phyloP scores from a whole-genome alignment of 495 filamentous ascomycete genomes.

The Penicillium canescens region DNA sequence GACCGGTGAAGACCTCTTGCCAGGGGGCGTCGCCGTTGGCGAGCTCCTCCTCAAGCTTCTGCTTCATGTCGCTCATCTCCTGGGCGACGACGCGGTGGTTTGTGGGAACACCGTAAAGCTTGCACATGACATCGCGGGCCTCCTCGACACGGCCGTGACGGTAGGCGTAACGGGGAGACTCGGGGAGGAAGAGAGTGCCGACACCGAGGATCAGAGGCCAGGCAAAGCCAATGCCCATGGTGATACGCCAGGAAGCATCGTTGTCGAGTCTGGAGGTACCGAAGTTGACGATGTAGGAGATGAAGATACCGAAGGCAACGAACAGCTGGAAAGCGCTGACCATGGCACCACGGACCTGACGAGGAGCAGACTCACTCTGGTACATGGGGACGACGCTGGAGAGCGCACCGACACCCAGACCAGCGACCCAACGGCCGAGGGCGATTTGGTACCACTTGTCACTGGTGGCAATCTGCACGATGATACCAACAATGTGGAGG shows the following conservation, averaged over 20 bases:
- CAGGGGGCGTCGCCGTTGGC: constrained; percentile 54
- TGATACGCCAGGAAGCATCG: constrained; percentile 73
- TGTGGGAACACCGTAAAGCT: constrained; percentile 66
- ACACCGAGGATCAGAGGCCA: constrained; percentile 73
- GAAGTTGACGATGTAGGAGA: constrained; percentile 79
- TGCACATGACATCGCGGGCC: constrained; percentile 67
- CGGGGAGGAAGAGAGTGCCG: constrained; percentile 70
- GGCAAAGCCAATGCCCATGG: constrained; percentile 76
- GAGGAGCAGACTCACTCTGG: constrained; percentile 67
- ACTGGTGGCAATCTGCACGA: constrained; percentile 64
- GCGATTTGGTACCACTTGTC: constrained; percentile 55
- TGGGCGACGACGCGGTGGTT: constrained; percentile 63
- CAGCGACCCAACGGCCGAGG: constrained; percentile 59
- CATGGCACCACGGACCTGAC: constrained; percentile 65
- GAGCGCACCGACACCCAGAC: constrained; percentile 69
- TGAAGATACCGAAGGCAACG: constrained; percentile 84
- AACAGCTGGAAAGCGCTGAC: constrained; percentile 81
- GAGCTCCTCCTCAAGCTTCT: constrained; percentile 60
- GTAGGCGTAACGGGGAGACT: constrained; percentile 71
- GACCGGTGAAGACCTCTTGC: constrained; percentile 70
- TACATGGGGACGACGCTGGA: constrained; percentile 75
- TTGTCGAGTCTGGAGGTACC: constrained; percentile 59
- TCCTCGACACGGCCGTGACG: constrained; percentile 63
- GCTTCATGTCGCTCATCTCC: constrained; percentile 68
- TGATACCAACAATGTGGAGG: constrained; percentile 66